Conservation (phyloP, 192 early-diverging fungal species). For the Lunasporangiospora selenospora region DNA sequence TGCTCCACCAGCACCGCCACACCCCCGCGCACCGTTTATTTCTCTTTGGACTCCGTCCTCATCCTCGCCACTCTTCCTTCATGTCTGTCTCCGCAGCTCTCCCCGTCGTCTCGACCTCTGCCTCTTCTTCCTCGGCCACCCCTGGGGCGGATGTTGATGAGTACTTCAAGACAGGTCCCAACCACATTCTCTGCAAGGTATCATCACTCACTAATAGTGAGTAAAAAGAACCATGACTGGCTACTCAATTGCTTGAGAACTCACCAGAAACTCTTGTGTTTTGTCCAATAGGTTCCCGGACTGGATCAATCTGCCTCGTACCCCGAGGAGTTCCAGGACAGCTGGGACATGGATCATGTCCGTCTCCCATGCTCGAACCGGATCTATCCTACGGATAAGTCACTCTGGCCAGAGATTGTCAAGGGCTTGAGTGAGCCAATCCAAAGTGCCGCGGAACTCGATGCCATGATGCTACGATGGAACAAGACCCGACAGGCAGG, state of each 20-base stretch:
- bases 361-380: slow-evolving; percentile 31
- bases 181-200: slow-evolving; percentile 35
- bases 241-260: too few relatives aligned
- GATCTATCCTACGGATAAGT: slow-evolving; percentile 15
- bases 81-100: too few relatives aligned
- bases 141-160: too few relatives aligned
- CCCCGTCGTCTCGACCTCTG: too few relatives aligned
- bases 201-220: too few relatives aligned
- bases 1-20: too few relatives aligned
- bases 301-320: slow-evolving; percentile 28
- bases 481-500: slow-evolving; percentile 18
- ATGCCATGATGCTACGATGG: slow-evolving; percentile 31
- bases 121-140: too few relatives aligned
- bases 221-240: too few relatives aligned
- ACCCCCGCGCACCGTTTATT: too few relatives aligned
- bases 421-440: slow-evolving; percentile 16
- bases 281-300: slow-evolving; percentile 15
- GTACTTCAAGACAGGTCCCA: slow-evolving; percentile 37
- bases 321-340: slow-evolving; percentile 21
- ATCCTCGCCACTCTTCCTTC: too few relatives aligned
- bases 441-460: slow-evolving; percentile 16
- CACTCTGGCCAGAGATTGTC: slow-evolving; percentile 35
- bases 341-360: slow-evolving; percentile 37
- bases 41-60: too few relatives aligned
- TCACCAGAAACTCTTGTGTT: too few relatives aligned